Conservation (phyloP, 306 rosid genomes). For the Vigna unguiculata region DNA sequence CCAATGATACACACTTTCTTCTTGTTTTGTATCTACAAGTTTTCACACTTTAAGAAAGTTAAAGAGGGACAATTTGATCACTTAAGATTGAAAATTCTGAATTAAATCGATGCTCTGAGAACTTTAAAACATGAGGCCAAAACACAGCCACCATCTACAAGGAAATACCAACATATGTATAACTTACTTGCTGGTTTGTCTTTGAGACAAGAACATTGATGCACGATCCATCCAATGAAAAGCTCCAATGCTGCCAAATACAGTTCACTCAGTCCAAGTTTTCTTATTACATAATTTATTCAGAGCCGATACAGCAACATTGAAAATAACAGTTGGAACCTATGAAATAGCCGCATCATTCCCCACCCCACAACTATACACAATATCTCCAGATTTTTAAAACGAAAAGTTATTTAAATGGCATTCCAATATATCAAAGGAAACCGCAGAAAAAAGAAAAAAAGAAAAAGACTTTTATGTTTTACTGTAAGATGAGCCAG, state of each 20-base stretch:
- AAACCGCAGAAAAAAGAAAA: background rate
- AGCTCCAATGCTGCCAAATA: conserved; percentile 81
- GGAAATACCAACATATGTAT: conserved; percentile 33
- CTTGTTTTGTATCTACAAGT: conserved; percentile 6
- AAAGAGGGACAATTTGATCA: conserved; percentile 12
- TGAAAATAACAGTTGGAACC: conserved; percentile 27
- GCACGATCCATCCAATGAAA: conserved; percentile 95
- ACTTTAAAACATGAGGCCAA: conserved; percentile 2
- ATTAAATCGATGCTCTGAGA: conserved; percentile 19
- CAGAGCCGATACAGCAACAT: conserved; percentile 2
- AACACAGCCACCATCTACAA: conserved; percentile 6
- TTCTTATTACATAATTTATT: too few relatives aligned
- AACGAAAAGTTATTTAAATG: too few relatives aligned
- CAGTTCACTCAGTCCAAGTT: conserved; percentile 37
- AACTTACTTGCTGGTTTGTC: conserved; percentile 63
- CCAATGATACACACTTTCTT: background rate
- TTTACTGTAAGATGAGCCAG: background rate
- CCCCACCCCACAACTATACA: too few relatives aligned
- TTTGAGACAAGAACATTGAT: conserved; percentile 62
- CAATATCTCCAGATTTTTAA: too few relatives aligned
- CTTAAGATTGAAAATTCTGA: conserved; percentile 34
- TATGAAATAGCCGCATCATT: too few relatives aligned
- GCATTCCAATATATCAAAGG: too few relatives aligned
- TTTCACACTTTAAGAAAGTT: conserved; percentile 25
- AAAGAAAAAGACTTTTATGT: background rate